phyloP scores from a whole-genome alignment of 164 flowering plant genomes.

The grape (Vitis vinifera) region DNA sequence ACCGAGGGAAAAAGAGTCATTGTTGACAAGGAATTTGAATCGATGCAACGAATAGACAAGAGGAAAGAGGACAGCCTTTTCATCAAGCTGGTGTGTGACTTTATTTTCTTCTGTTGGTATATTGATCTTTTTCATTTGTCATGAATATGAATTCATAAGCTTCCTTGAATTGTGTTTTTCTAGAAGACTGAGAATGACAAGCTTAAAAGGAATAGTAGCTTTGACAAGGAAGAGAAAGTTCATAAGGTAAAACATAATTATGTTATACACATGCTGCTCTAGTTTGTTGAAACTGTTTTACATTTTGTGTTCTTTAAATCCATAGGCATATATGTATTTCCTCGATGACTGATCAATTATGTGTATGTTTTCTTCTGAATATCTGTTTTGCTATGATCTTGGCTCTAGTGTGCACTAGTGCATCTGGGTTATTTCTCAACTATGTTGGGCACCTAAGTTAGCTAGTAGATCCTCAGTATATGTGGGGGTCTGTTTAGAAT shows the following conservation, averaged over 20 bases:
- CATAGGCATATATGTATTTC: no score
- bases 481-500: no score
- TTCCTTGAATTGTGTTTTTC: constrained; percentile 5
- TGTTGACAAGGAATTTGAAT: constrained; percentile 34
- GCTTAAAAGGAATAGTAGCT: constrained; percentile 28
- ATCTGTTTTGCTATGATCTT: no score
- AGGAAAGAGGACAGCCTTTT: constrained; percentile 26
- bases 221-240: constrained; percentile 35
- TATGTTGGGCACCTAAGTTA: no score
- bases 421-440: no score
- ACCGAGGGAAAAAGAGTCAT: constrained; percentile 30
- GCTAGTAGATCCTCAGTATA: no score
- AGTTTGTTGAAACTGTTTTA: no score
- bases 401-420: no score
- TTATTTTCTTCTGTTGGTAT: not conserved
- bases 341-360: no score
- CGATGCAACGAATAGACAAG: constrained; percentile 32
- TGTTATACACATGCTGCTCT: not conserved
- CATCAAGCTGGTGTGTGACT: constrained; percentile 24
- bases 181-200: constrained; percentile 35
- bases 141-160: not conserved
- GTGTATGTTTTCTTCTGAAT: no score
- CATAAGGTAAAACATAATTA: constrained; percentile 23
- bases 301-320: no score
- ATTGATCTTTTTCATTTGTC: no score